Conservation (phyloP, 306 rosid genomes). For the Citrullus mucosospermus region DNA sequence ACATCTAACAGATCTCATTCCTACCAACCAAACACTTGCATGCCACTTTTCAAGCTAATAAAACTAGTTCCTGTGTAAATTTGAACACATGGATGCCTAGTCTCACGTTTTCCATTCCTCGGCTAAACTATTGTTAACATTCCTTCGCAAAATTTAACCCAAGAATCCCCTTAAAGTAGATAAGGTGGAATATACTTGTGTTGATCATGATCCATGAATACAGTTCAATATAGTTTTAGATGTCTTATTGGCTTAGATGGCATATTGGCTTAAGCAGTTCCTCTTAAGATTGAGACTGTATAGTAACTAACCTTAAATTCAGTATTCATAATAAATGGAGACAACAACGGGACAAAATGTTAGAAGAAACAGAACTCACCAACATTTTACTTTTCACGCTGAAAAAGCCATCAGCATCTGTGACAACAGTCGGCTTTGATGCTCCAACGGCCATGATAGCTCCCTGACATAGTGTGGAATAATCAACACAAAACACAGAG, state of each 20-base stretch:
- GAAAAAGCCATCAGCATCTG: constrained; percentile 69
- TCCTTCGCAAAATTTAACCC: neutral
- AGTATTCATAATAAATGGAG: neutral
- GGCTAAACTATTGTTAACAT: neutral
- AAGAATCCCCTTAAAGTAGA: neutral
- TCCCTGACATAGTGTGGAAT: constrained; percentile 34
- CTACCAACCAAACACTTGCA: neutral
- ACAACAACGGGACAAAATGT: neutral
- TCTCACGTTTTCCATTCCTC: neutral
- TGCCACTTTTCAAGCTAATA: neutral
- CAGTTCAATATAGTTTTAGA: neutral
- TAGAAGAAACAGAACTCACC: constrained; percentile 29
- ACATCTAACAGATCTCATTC: neutral
- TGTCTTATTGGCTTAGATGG: neutral
- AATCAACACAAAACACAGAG: constrained; percentile 6
- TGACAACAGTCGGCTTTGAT: constrained; percentile 64
- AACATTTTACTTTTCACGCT: constrained; percentile 73
- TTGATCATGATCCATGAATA: neutral
- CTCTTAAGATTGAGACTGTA: neutral
- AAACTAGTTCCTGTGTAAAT: neutral
- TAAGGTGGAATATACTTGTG: neutral
- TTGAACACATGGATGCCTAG: neutral
- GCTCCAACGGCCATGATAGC: constrained; percentile 99
- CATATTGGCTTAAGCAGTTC: neutral
- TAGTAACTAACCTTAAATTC: neutral